Evolutionary conservation across 1,284 basidiomycete species (phyloP).

Genomic region (Ustilago hordei): DNA sequence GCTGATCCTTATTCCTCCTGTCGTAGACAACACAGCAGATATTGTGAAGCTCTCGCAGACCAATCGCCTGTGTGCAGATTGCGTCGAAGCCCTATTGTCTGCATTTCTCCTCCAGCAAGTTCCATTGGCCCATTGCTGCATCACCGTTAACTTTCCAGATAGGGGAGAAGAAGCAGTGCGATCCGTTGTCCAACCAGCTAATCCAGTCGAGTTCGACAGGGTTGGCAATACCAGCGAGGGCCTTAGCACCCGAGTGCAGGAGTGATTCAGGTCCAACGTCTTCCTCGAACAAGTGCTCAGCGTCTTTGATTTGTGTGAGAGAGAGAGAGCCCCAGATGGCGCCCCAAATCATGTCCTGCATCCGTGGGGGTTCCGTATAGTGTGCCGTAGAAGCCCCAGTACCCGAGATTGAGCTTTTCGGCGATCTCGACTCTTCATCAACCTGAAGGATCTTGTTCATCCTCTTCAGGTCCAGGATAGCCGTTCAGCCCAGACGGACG

Average conservation of each 20-base stretch:
- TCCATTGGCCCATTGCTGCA: slow-evolving; percentile 32
- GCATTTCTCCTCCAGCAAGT: slow-evolving; percentile 33
- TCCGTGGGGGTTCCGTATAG: slow-evolving; percentile 47
- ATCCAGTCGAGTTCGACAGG: slow-evolving; percentile 55
- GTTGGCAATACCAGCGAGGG: slow-evolving; percentile 55
- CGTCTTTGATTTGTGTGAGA: slow-evolving; percentile 45
- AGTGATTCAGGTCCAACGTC: slow-evolving; percentile 23
- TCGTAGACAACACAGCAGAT: slow-evolving; percentile 58
- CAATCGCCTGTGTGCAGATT: slow-evolving; percentile 45
- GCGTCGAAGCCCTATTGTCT: slow-evolving; percentile 54
- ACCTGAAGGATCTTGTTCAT: slow-evolving; percentile 59
- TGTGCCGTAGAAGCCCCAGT: slow-evolving; percentile 55
- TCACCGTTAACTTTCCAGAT: slow-evolving; percentile 46
- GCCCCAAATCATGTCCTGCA: slow-evolving; percentile 39
- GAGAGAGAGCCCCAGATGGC: slow-evolving; percentile 41
- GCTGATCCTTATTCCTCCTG: slow-evolving; percentile 52
- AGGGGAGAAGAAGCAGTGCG: slow-evolving; percentile 56
- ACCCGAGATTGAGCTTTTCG: slow-evolving; percentile 18
- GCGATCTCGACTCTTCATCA: slow-evolving; percentile 43
- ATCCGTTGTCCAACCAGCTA: slow-evolving; percentile 49
- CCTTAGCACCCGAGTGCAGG: slow-evolving; percentile 54
- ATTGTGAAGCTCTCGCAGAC: slow-evolving; percentile 50
- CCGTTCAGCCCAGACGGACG: slow-evolving; percentile 49
- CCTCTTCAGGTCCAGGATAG: slow-evolving; percentile 44
- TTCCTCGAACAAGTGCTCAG: slow-evolving; percentile 38